phyloP scores from a whole-genome alignment of 108 stramenopile genomes.

The Stephanodiscus minutulus region DNA sequence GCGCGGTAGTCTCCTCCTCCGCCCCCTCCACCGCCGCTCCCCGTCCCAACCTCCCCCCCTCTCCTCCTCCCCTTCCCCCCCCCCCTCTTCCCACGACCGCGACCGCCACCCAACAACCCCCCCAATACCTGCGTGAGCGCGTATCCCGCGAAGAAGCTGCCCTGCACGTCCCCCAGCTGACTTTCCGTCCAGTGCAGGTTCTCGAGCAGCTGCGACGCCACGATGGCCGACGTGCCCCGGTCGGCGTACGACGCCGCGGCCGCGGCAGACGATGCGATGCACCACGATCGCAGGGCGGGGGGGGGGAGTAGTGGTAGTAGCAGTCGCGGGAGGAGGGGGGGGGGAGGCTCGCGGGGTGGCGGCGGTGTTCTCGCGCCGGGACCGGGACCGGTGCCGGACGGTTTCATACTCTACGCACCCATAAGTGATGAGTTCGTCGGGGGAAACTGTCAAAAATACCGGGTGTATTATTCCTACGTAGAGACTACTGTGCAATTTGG shows the following conservation, averaged over 20 bases:
- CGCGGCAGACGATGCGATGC: conserved; percentile 32
- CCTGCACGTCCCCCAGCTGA: conserved; percentile 38
- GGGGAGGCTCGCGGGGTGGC: neutral
- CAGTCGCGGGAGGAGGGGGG: conserved; percentile 9
- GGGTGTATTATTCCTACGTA: too few species aligned
- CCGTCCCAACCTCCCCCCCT: neutral
- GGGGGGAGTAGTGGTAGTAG: too few species aligned
- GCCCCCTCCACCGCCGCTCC: neutral
- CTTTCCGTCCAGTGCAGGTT: conserved; percentile 39
- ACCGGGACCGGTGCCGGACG: too few species aligned
- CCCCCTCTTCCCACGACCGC: neutral
- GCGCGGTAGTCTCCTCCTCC: conserved; percentile 25
- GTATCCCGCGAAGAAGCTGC: conserved; percentile 38
- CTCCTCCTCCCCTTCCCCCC: neutral
- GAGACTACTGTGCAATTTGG: too few species aligned
- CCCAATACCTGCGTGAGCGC: conserved; percentile 45
- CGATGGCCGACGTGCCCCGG: conserved; percentile 42
- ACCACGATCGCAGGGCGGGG: conserved; percentile 19
- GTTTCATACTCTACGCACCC: too few species aligned
- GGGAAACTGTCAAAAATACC: too few species aligned
- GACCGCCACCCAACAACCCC: conserved; percentile 28
- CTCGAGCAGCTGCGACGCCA: conserved; percentile 26
- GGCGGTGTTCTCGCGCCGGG: neutral
- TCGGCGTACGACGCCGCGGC: conserved; percentile 49
- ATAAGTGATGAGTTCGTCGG: too few species aligned